Evolutionary conservation across 441 rosid species (phyloP).

Genomic region (Pelargonium myrrhifolium): DNA sequence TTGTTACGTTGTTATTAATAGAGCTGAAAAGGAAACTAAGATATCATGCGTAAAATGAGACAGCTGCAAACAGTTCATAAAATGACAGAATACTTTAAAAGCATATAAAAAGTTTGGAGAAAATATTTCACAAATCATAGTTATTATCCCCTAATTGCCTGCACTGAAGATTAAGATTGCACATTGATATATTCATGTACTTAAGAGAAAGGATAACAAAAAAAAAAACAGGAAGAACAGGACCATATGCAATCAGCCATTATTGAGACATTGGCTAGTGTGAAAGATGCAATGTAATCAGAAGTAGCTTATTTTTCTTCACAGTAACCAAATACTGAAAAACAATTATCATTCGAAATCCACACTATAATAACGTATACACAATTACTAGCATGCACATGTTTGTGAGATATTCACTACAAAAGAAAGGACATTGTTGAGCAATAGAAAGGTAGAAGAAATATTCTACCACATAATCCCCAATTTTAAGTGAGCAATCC

Average conservation of each 20-base stretch:
- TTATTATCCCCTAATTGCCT: too few species aligned
- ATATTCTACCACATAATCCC: slow-evolving; percentile 78
- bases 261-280: neutral
- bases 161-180: too few species aligned
- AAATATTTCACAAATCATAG: too few species aligned
- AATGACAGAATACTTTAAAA: neutral
- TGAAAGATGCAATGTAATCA: slow-evolving; percentile 1
- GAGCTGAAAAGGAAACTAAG: slow-evolving; percentile 9
- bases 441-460: neutral
- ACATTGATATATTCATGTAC: too few species aligned
- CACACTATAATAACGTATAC: neutral
- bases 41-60: neutral
- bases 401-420: neutral
- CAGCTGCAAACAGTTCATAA: slow-evolving; percentile 3
- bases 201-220: too few species aligned
- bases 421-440: neutral
- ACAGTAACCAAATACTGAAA: neutral
- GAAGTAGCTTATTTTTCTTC: slow-evolving; percentile 4
- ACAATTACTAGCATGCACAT: neutral
- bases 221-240: neutral
- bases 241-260: neutral
- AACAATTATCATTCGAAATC: neutral
- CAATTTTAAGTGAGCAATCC: slow-evolving; percentile 59
- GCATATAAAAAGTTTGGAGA: neutral
- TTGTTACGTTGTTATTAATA: slow-evolving; percentile 9